phyloP scores from a whole-genome alignment of 345 rosid species.

The Syzygium oleosum region DNA sequence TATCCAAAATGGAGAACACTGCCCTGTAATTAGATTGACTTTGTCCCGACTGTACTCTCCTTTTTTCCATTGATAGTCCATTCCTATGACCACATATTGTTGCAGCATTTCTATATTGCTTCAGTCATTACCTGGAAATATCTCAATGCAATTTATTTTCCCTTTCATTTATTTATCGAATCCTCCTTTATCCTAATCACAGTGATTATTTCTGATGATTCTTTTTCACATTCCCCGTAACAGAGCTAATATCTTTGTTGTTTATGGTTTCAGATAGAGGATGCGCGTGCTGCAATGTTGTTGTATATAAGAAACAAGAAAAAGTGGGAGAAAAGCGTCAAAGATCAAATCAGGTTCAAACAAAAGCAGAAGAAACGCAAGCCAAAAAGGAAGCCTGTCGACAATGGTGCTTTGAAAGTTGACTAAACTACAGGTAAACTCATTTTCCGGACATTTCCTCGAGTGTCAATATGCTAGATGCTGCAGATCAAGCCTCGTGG shows the following conservation, averaged over 20 bases:
- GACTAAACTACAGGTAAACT: neutral
- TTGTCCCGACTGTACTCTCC: neutral
- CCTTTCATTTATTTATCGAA: neutral
- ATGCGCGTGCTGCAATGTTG: slow-evolving; percentile 89
- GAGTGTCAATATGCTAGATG: neutral
- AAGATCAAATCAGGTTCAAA: slow-evolving; percentile 45
- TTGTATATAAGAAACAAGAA: slow-evolving; percentile 60
- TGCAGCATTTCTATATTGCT: neutral
- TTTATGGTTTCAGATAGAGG: slow-evolving; percentile 46
- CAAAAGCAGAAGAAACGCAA: slow-evolving; percentile 65
- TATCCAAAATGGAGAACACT: slow-evolving; percentile 94
- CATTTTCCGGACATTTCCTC: neutral
- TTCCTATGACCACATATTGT: neutral
- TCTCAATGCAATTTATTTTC: neutral
- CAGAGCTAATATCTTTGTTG: neutral
- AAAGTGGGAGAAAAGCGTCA: slow-evolving; percentile 67
- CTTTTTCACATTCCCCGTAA: neutral
- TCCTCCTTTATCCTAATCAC: neutral
- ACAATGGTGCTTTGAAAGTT: neutral
- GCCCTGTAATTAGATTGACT: slow-evolving; percentile 52
- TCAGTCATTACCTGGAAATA: neutral
- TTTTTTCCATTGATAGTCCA: neutral
- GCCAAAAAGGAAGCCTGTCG: slow-evolving; percentile 27
- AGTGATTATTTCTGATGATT: neutral
- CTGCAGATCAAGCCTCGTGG: neutral